phyloP scores from a whole-genome alignment of 2,329 filamentous ascomycete genomes.

The Pyrenochaeta sp. region DNA sequence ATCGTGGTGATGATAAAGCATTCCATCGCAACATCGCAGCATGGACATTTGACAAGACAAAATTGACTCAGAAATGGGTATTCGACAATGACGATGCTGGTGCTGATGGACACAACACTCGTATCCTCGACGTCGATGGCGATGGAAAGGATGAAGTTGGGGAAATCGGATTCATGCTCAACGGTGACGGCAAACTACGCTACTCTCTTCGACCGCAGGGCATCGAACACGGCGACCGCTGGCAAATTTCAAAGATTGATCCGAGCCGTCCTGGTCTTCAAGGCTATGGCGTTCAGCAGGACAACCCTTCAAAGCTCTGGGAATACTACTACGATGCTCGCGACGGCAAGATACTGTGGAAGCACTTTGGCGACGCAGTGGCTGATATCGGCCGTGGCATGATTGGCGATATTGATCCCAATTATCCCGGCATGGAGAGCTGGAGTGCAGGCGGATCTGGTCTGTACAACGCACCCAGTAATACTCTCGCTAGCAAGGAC shows the following conservation, averaged over 20 bases:
- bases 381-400: slow-evolving; percentile 11
- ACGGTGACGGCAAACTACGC: slow-evolving; percentile 12
- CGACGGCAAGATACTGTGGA: slow-evolving; percentile 13
- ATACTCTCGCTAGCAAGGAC: background rate
- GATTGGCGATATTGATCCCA: slow-evolving; percentile 12
- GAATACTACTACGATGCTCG: slow-evolving; percentile 18
- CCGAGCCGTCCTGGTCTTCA: slow-evolving; percentile 11
- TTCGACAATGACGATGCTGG: slow-evolving; percentile 9
- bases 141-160: slow-evolving; percentile 17
- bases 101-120: slow-evolving; percentile 16
- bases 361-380: slow-evolving; percentile 9
- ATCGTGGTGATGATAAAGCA: slow-evolving; percentile 8
- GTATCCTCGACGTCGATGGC: slow-evolving; percentile 14
- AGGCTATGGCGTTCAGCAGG: slow-evolving; percentile 15
- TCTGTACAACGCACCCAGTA: slow-evolving; percentile 14
- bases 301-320: slow-evolving; percentile 3
- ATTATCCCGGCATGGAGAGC: slow-evolving; percentile 8
- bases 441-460: slow-evolving; percentile 7
- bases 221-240: slow-evolving; percentile 19
- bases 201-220: slow-evolving; percentile 9
- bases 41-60: slow-evolving; percentile 11
- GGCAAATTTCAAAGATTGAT: slow-evolving; percentile 19
- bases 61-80: slow-evolving; percentile 5
- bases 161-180: slow-evolving; percentile 17
- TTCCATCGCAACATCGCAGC: slow-evolving; percentile 15